These are phyloP conservation scores for Oenanthe javanica DNA, from an alignment of 140 eudicot genomes.

Conservation along the genomic window DNA sequence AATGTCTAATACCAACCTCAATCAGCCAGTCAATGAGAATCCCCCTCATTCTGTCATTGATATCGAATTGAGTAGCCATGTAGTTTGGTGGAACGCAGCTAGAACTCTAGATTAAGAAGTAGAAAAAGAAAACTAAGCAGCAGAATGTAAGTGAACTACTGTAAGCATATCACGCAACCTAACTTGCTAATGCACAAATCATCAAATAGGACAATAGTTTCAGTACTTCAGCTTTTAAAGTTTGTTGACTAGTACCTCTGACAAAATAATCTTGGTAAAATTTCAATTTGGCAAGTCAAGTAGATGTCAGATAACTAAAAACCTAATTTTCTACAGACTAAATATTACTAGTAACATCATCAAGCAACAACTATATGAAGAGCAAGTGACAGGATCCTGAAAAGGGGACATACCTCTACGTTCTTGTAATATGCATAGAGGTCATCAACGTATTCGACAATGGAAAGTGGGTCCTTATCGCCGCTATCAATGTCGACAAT, in stretches of 20 bases:
- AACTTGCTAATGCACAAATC: neutral
- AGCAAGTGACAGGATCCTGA: neutral
- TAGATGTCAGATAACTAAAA: neutral
- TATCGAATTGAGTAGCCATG: conserved; percentile 54
- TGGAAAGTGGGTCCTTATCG: conserved; percentile 63
- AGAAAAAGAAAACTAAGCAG: neutral
- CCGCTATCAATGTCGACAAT: conserved; percentile 53
- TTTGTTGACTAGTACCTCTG: neutral
- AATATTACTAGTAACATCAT: neutral
- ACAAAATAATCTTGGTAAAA: neutral
- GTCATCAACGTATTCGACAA: conserved; percentile 66
- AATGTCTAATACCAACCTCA: conserved; percentile 47
- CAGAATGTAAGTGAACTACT: neutral
- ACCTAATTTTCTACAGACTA: neutral
- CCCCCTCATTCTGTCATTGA: conserved; percentile 78
- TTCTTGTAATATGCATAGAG: conserved; percentile 46
- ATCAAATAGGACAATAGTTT: neutral
- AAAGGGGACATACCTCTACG: conserved; percentile 40
- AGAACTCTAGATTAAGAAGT: conserved; percentile 33
- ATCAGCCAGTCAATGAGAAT: conserved; percentile 90
- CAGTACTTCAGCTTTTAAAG: no score
- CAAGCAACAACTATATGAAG: neutral
- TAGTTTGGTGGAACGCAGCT: conserved; percentile 66
- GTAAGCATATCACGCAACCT: neutral
- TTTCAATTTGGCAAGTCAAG: neutral